Conservation (phyloP, 495 filamentous ascomycete species). For the Delitschia confertaspora region DNA sequence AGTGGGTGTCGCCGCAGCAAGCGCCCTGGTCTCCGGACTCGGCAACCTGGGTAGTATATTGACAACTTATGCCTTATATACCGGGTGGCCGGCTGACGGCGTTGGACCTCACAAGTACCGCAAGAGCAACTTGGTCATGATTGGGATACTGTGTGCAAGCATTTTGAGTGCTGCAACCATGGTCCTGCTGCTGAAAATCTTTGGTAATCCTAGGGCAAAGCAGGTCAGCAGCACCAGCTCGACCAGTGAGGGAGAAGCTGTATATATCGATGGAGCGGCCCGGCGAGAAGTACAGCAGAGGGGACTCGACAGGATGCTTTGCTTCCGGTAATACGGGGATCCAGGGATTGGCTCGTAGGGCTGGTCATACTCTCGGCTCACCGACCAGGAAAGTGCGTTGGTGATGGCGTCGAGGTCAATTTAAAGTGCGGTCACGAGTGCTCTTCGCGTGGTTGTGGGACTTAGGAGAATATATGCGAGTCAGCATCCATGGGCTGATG, state of each 20-base stretch:
- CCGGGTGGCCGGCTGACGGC: slow-evolving; percentile 70
- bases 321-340: slow-evolving; percentile 11
- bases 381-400: slow-evolving; percentile 9
- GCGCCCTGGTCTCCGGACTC: slow-evolving; percentile 74
- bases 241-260: slow-evolving; percentile 36
- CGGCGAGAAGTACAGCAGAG: slow-evolving; percentile 58
- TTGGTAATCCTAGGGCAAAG: slow-evolving; percentile 50
- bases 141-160: slow-evolving; percentile 71
- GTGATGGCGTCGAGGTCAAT: slow-evolving; percentile 1
- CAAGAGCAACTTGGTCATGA: slow-evolving; percentile 78
- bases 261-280: slow-evolving; percentile 60
- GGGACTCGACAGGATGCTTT: slow-evolving; percentile 55
- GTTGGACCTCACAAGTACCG: slow-evolving; percentile 64
- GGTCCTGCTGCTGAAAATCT: slow-evolving; percentile 53
- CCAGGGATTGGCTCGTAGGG: slow-evolving; percentile 1
- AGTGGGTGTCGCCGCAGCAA: slow-evolving; percentile 83
- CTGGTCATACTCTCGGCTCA: neutral
- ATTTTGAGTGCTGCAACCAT: slow-evolving; percentile 61
- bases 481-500: slow-evolving; percentile 25
- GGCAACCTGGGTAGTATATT: slow-evolving; percentile 78
- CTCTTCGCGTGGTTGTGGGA: slow-evolving; percentile 14
- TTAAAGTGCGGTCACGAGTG: slow-evolving; percentile 20
- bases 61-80: slow-evolving; percentile 83
- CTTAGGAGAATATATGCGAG: slow-evolving; percentile 14
- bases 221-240: slow-evolving; percentile 39